Evolutionary conservation across 2,329 filamentous ascomycete genomes (phyloP), one percentile per base, ranked within the genome.

Genomic region (Hypoxylon sp.): DNA sequence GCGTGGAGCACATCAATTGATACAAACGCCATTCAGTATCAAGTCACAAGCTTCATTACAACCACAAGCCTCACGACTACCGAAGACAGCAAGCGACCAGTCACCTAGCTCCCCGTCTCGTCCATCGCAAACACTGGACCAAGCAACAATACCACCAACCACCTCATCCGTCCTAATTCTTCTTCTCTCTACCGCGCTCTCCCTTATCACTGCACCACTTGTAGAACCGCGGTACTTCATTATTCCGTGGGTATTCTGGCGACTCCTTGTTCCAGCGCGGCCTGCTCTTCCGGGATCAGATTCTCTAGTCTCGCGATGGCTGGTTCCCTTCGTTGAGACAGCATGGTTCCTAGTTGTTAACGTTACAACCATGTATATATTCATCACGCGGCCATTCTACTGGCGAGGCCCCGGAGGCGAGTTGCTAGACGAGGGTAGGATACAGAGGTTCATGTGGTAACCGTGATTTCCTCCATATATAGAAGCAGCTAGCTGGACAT

Each of bases 221-320:
- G 95, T 99, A 9, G 96, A 99, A 79, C 96, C 96, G 13, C 88
- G 96, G 13, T 99, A 99, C 80, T 97, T 97, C 79, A 97, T 99
- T 77, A 85, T 98, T 11, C 94, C 95, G 0, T 99, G 94, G 94
- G 87, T 98, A 8, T 90, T 98, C 75, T 98, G 94, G 93, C 87
- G 96, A 0, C 81, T 98, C 6, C 87, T 97, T 75, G 82, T 97
- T 0, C 93, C 93, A 0, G 79, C 84, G 61, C 72, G 50, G 63
- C 68, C 24, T 55, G 62, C 39, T 24, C 3, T 42, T 19, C 46
- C 55, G 35, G 59, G 64, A 26, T 22, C 5, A 14, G 33, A 22
- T 9, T 19, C 37, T 26, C 24, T 47, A 31, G 29, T 14, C 11
- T 58, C 42, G 55, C 69, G 19, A 39, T 50, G 53, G 29, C 67